phyloP scores from a whole-genome alignment of 2,329 filamentous ascomycete species.

The Eurotiales sp. region DNA sequence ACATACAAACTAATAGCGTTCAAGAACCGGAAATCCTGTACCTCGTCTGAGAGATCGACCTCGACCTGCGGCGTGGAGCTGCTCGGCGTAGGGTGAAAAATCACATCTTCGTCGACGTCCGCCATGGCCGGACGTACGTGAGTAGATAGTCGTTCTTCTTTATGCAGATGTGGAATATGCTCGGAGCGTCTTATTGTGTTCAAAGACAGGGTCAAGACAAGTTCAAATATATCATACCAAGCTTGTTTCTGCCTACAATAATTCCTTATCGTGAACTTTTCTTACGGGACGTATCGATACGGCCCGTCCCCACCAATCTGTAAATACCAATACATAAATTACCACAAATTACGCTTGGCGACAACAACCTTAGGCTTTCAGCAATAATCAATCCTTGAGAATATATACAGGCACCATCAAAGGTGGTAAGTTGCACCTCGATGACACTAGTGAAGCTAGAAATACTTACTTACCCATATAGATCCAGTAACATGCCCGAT shows the following conservation, averaged over 20 bases:
- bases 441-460: too few relatives aligned
- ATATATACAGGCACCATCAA: neutral
- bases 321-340: too few relatives aligned
- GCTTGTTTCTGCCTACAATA: too few relatives aligned
- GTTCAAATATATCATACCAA: too few relatives aligned
- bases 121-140: conserved; percentile 33
- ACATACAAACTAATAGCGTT: conserved; percentile 51
- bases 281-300: too few relatives aligned
- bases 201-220: too few relatives aligned
- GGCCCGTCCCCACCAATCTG: too few relatives aligned
- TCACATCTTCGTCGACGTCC: conserved; percentile 42
- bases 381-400: too few relatives aligned
- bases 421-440: too few relatives aligned
- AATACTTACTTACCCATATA: neutral
- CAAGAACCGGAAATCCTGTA: conserved; percentile 81
- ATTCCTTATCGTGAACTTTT: too few relatives aligned
- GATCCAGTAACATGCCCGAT: neutral
- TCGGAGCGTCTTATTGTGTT: neutral
- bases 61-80: conserved; percentile 43
- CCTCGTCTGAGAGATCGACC: conserved; percentile 69
- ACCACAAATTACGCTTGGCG: too few relatives aligned
- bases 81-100: conserved; percentile 27
- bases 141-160: neutral
- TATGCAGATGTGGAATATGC: neutral
- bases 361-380: too few relatives aligned